A percentile compares a stretch with the other conserved stretches of the same genome.
phyloP scores from a whole-genome alignment of 805 yeast species.

The Candida takata region DNA sequence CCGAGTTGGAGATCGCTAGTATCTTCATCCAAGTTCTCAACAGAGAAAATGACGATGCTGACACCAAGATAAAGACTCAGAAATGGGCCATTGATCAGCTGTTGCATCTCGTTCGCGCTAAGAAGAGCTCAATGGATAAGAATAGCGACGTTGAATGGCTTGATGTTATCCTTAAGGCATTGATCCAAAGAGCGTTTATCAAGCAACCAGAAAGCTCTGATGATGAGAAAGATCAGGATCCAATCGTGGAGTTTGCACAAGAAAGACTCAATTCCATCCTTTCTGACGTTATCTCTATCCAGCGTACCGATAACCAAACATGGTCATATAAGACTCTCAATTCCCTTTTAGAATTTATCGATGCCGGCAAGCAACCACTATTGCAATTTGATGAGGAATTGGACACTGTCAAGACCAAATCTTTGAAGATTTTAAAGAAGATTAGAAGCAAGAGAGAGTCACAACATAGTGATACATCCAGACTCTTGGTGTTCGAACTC shows the following conservation, averaged over 20 bases:
- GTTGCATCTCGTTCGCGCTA: constrained; percentile 42
- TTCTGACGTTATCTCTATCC: constrained; percentile 43
- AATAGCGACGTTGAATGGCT: constrained; percentile 23
- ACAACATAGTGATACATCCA: constrained; percentile 24
- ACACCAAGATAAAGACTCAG: constrained; percentile 17
- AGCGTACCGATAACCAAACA: constrained; percentile 38
- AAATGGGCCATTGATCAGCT: constrained; percentile 57
- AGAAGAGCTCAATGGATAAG: constrained; percentile 27
- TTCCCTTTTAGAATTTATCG: constrained; percentile 26
- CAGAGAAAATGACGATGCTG: constrained; percentile 4
- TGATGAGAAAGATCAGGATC: constrained; percentile 14
- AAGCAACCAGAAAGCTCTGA: background rate
- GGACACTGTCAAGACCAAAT: constrained; percentile 37
- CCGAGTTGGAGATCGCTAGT: constrained; percentile 9
- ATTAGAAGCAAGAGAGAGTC: constrained; percentile 32
- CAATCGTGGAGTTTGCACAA: constrained; percentile 38
- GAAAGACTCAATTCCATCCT: constrained; percentile 67
- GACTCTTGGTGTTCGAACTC: constrained; percentile 63
- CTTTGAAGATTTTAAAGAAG: constrained; percentile 41
- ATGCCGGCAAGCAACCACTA: constrained; percentile 22
- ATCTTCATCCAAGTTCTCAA: constrained; percentile 19
- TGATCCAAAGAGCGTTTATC: constrained; percentile 28
- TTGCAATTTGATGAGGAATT: constrained; percentile 55
- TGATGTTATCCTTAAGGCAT: constrained; percentile 24
- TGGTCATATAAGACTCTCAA: constrained; percentile 57